Evolutionary conservation across 495 filamentous ascomycete species (phyloP).

Genomic region (Talaromyces adpressus): DNA sequence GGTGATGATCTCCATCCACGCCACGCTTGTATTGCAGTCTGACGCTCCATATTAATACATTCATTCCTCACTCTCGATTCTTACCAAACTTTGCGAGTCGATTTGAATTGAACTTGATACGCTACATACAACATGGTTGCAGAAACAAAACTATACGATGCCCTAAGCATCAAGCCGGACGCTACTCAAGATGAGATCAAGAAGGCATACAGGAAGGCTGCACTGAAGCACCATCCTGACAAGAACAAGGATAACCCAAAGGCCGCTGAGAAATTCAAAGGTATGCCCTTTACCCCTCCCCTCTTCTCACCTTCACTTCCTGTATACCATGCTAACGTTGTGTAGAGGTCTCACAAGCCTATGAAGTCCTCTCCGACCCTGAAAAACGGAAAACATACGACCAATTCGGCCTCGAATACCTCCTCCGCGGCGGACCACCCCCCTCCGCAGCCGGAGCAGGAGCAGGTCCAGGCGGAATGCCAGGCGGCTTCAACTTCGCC

Average conservation of each 20-base stretch:
- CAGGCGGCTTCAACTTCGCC: slow-evolving; percentile 46
- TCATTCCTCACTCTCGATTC: slow-evolving; percentile 5
- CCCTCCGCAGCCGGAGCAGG: slow-evolving; percentile 47
- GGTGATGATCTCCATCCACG: slow-evolving; percentile 9
- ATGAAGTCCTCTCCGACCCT: slow-evolving; percentile 94
- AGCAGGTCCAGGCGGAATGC: slow-evolving; percentile 46
- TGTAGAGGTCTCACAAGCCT: slow-evolving; percentile 83
- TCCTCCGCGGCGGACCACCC: slow-evolving; percentile 74
- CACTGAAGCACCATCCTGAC: slow-evolving; percentile 90
- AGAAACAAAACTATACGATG: slow-evolving; percentile 81
- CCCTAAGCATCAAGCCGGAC: slow-evolving; percentile 64
- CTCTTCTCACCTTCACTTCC: background rate
- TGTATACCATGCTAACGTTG: slow-evolving; percentile 12
- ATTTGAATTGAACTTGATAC: background rate
- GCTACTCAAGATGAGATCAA: slow-evolving; percentile 92
- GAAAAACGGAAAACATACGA: slow-evolving; percentile 97
- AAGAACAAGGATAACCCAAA: slow-evolving; percentile 90
- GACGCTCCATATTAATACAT: slow-evolving; percentile 3
- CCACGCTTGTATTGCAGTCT: slow-evolving; percentile 8
- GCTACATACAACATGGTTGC: slow-evolving; percentile 59
- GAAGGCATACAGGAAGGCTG: slow-evolving; percentile 91
- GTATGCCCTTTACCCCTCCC: slow-evolving; percentile 20
- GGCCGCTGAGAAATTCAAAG: slow-evolving; percentile 84
- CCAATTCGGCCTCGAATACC: slow-evolving; percentile 87
- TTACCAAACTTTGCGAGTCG: background rate